Percentiles rank a stretch among this genome's conserved stretches.
Conservation (phyloP, 768 basidiomycete species). For the Xerocomus spinulosus region DNA sequence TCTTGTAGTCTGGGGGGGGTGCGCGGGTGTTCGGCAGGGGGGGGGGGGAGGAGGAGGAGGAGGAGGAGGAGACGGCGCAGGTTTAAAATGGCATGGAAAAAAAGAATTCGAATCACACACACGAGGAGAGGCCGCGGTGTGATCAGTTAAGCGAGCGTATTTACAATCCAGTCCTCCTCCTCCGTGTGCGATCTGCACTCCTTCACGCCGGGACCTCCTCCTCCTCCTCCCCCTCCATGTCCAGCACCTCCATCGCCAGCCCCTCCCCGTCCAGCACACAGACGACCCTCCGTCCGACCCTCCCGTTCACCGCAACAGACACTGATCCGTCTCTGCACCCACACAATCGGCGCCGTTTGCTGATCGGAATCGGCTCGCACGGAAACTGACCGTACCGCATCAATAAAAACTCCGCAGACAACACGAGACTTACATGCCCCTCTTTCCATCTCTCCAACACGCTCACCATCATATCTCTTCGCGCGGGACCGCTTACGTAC, state of each 20-base stretch:
- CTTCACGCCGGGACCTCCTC: conserved; percentile 30
- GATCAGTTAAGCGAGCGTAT: conserved; percentile 37
- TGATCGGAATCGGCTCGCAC: conserved; percentile 48
- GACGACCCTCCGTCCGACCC: conserved; percentile 66
- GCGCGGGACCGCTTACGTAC: conserved; percentile 51
- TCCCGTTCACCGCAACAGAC: conserved; percentile 69
- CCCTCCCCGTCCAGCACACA: conserved; percentile 68
- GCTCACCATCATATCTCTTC: conserved; percentile 63
- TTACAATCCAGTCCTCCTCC: conserved; percentile 30
- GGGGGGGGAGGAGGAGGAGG: too few species aligned
- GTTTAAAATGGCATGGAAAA: conserved; percentile 59
- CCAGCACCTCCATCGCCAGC: conserved; percentile 63
- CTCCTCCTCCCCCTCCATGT: conserved; percentile 63
- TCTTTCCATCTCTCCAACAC: conserved; percentile 52
- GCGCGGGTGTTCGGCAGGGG: too few species aligned
- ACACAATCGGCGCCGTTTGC: conserved; percentile 50
- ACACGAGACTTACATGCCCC: conserved; percentile 56
- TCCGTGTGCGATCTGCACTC: too few species aligned
- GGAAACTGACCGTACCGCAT: conserved; percentile 42
- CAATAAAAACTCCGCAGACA: conserved; percentile 31
- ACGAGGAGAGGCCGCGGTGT: conserved; percentile 45
- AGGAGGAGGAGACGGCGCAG: conserved; percentile 21
- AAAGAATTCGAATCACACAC: conserved; percentile 54
- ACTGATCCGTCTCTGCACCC: conserved; percentile 50
- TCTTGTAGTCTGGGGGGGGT: too few species aligned